Conservation (phyloP, 306 rosid species). For the Castanea mollissima region DNA sequence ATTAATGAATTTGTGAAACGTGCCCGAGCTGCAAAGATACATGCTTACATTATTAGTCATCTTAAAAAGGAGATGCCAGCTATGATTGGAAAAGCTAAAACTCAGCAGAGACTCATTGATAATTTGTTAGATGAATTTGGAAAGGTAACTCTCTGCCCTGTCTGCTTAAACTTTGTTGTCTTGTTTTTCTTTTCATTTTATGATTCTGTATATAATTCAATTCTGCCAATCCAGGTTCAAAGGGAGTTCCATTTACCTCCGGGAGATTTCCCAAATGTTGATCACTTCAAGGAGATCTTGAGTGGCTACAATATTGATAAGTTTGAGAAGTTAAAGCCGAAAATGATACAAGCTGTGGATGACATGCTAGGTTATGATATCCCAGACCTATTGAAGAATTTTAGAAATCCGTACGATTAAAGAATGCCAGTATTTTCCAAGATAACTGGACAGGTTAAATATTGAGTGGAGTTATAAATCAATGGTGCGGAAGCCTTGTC, state of each 20-base stretch:
- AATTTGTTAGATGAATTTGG: slow-evolving; percentile 69
- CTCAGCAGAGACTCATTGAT: slow-evolving; percentile 73
- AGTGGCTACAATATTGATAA: slow-evolving; percentile 69
- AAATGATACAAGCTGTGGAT: slow-evolving; percentile 73
- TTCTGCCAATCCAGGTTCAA: slow-evolving; percentile 59
- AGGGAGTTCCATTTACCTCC: slow-evolving; percentile 79
- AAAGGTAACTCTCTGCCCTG: slow-evolving; percentile 50
- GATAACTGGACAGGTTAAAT: not conserved
- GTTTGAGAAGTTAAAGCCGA: slow-evolving; percentile 83
- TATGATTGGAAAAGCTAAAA: slow-evolving; percentile 82
- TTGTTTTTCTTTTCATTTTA: not conserved
- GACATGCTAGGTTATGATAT: slow-evolving; percentile 93
- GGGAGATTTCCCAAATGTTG: slow-evolving; percentile 86
- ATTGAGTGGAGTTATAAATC: too few relatives aligned
- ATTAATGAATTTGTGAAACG: slow-evolving; percentile 96
- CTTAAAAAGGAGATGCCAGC: slow-evolving; percentile 86
- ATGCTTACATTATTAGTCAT: slow-evolving; percentile 89
- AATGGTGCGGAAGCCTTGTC: not conserved
- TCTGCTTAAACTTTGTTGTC: not conserved
- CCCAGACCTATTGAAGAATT: slow-evolving; percentile 75
- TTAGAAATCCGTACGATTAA: slow-evolving; percentile 79
- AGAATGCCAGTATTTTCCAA: not conserved
- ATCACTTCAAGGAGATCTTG: slow-evolving; percentile 62
- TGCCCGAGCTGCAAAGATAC: slow-evolving; percentile 86
- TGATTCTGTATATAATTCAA: not conserved